Conservation (phyloP, 352 stramenopile species). For the Globisporangium emineosum region DNA sequence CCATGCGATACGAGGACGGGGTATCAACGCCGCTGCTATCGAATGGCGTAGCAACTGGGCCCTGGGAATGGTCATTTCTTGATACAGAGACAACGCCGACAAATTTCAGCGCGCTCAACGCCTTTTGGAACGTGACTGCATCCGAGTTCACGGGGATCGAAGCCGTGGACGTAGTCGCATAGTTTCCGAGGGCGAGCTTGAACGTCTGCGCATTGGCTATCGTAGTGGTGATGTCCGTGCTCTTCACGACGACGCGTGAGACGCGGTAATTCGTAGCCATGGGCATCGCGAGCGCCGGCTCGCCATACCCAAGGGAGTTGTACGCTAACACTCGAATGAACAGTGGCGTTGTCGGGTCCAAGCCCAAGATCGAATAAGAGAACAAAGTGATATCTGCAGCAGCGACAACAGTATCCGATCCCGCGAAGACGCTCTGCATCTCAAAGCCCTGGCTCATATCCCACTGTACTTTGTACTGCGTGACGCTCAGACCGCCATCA, state of each 20-base stretch:
- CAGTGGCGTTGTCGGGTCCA: slow-evolving; percentile 51
- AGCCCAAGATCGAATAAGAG: slow-evolving; percentile 37
- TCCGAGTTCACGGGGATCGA: slow-evolving; percentile 50
- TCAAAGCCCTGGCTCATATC: slow-evolving; percentile 85
- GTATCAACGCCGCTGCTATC: slow-evolving; percentile 50
- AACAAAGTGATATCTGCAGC: background rate
- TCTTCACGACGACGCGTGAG: slow-evolving; percentile 37
- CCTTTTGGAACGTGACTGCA: slow-evolving; percentile 46
- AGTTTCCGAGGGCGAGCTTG: slow-evolving; percentile 58
- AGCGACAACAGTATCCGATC: slow-evolving; percentile 35
- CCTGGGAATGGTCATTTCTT: slow-evolving; percentile 60
- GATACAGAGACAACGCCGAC: slow-evolving; percentile 58
- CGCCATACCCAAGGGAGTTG: slow-evolving; percentile 75
- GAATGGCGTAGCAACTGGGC: slow-evolving; percentile 29
- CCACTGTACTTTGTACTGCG: slow-evolving; percentile 94
- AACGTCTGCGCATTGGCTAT: slow-evolving; percentile 43
- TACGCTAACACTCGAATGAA: slow-evolving; percentile 83
- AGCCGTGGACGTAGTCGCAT: slow-evolving; percentile 24
- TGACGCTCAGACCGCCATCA: slow-evolving; percentile 69
- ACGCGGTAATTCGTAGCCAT: slow-evolving; percentile 53
- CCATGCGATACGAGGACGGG: slow-evolving; percentile 35
- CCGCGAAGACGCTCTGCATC: slow-evolving; percentile 57
- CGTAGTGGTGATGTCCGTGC: slow-evolving; percentile 26
- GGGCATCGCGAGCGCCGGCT: slow-evolving; percentile 37
- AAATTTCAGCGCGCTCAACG: slow-evolving; percentile 43